Evolutionary conservation across 2,329 filamentous ascomycete species (phyloP).

Genomic region (Beauveria scarabaeidicola): DNA sequence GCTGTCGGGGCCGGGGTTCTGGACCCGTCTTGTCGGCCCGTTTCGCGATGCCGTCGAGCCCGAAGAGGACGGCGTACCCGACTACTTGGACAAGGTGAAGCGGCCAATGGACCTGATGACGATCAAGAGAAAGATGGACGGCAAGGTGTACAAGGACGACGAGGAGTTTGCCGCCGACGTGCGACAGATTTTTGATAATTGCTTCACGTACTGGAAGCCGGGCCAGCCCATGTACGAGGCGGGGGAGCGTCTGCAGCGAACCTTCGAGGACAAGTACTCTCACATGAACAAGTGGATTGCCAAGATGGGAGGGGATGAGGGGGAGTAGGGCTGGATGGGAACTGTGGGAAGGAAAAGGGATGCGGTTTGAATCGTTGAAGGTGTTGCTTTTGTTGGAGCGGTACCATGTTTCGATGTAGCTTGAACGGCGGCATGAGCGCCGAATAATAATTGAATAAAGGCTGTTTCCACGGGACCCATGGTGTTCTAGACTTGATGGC

Average conservation of each 20-base stretch:
- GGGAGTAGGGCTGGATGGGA: constrained; percentile 10
- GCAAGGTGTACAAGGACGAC: constrained; percentile 40
- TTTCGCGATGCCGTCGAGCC: constrained; percentile 54
- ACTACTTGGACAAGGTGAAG: constrained; percentile 53
- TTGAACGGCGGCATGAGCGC: neutral
- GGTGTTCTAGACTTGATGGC: no score
- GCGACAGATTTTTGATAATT: constrained; percentile 55
- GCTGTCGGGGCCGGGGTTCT: constrained; percentile 56
- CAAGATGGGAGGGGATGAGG: constrained; percentile 37
- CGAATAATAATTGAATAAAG: neutral
- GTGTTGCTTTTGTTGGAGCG: neutral
- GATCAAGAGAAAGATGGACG: constrained; percentile 53
- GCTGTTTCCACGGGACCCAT: neutral
- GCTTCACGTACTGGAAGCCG: constrained; percentile 54
- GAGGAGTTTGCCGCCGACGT: constrained; percentile 50
- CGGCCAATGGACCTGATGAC: constrained; percentile 54
- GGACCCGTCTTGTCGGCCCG: constrained; percentile 56
- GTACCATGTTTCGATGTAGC: neutral
- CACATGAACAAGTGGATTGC: constrained; percentile 52
- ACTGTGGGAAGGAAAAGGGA: neutral
- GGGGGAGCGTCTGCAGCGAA: constrained; percentile 50
- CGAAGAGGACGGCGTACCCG: constrained; percentile 46
- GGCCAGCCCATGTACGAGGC: constrained; percentile 45
- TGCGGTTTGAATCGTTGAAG: neutral
- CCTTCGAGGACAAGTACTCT: constrained; percentile 50